Evolutionary conservation across 2,329 filamentous ascomycete species (phyloP).

Genomic region (Thielaviopsis punctulata): DNA sequence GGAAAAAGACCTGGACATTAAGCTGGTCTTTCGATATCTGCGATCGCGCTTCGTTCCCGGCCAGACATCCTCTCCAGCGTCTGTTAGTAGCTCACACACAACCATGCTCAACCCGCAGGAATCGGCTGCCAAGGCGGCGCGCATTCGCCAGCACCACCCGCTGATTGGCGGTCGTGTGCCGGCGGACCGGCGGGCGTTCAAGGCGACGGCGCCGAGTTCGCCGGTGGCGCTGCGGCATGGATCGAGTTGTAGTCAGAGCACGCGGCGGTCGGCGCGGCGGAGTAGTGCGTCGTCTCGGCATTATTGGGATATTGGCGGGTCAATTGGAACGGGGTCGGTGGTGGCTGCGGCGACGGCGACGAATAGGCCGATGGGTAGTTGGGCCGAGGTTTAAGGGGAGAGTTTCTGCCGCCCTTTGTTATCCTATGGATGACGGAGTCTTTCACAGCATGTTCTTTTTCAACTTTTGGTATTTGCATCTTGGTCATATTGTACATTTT

Average conservation of each 20-base stretch:
- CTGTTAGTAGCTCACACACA: background rate
- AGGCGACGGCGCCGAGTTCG: constrained; percentile 32
- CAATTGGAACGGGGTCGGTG: constrained; percentile 57
- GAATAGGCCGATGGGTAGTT: constrained; percentile 53
- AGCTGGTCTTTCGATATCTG: constrained; percentile 80
- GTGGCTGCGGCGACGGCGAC: constrained; percentile 30
- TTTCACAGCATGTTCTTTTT: background rate
- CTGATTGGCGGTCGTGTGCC: constrained; percentile 47
- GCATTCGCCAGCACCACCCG: constrained; percentile 79
- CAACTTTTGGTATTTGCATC: background rate
- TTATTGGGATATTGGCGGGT: constrained; percentile 84
- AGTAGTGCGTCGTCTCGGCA: constrained; percentile 61
- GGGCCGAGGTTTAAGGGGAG: constrained; percentile 49
- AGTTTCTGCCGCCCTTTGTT: background rate
- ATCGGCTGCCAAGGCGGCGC: constrained; percentile 57
- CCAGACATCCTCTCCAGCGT: constrained; percentile 28
- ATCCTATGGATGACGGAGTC: too few species aligned
- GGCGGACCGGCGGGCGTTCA: constrained; percentile 39
- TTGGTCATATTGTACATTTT: constrained; percentile 1
- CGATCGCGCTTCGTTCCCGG: constrained; percentile 48
- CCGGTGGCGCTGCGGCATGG: constrained; percentile 30
- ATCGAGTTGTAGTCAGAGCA: constrained; percentile 74
- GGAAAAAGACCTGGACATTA: constrained; percentile 82
- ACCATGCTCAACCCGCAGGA: constrained; percentile 22
- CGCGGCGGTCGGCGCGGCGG: constrained; percentile 49